Evolutionary conservation across 495 filamentous ascomycete genomes (phyloP), one percentile per base, ranked within the genome.

Genomic region (Trichocladium uniseriatum): DNA sequence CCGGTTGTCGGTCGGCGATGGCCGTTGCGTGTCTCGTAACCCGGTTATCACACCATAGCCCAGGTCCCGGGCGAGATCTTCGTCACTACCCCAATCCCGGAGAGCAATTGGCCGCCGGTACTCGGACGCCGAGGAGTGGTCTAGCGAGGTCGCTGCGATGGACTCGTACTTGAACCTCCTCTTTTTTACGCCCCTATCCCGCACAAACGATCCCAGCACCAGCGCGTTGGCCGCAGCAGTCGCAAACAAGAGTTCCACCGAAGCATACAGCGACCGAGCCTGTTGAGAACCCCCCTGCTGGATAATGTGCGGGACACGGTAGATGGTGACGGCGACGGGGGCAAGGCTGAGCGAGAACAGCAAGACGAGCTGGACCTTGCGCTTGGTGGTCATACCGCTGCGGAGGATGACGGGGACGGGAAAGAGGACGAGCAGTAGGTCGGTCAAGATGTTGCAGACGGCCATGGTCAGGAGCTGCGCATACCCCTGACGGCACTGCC

Each of bases 401-500:
- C 75, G 73, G 31, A 94, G 57, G 45, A 97, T 84, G 45, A 95
- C 83, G 1, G 89, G 86, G 31, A 96, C 82, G 0, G 92, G 92
- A 55, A 95, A 94, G 43, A 81, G 73, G 34, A 97, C 79, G 22
- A 98, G 78, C 3, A 94, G 69, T 6, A 96, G 68, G 61, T 98
- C 92, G 24, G 90, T 94, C 32, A 94, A 70, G 48, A 95, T 79
- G 58, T 95, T 90, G 60, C 83, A 83, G 16, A 78, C 74, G 3
- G 85, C 90, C 86, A 94, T 92, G 9, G 86, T 89, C 50, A 94
- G 69, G 21, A 97, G 78, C 54, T 96, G 87, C 28, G 79, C 83
- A 58, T 85, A 91, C 21, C 86, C 89, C 59, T 82, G 78, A 22
- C 92, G 81, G 68, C 92, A 98, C 53, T 76, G 73, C 11, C 85